Conservation (phyloP, 306 rosid genomes). For the Vigna radiata region DNA sequence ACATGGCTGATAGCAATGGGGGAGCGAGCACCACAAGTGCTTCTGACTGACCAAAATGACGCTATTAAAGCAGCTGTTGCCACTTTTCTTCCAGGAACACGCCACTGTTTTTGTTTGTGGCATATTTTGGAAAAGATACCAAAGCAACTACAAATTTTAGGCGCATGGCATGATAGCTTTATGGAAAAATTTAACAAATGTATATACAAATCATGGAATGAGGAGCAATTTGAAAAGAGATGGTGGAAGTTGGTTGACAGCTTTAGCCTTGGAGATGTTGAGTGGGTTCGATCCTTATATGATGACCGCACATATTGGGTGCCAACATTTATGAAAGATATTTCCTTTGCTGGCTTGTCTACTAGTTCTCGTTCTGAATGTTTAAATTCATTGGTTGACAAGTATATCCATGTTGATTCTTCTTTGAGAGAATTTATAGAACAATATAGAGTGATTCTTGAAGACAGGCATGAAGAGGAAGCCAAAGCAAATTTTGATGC, state of each 20-base stretch:
- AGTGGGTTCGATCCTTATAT: conserved; percentile 59
- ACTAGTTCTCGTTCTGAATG: conserved; percentile 55
- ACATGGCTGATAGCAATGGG: conserved; percentile 70
- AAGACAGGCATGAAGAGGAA: conserved; percentile 70
- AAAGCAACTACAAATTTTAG: conserved; percentile 59
- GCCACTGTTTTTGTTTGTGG: conserved; percentile 70
- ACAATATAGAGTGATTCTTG: conserved; percentile 57
- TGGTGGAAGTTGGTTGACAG: conserved; percentile 66
- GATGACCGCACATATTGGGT: conserved; percentile 62
- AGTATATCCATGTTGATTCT: conserved; percentile 56
- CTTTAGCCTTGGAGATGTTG: conserved; percentile 59
- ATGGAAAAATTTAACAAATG: conserved; percentile 58
- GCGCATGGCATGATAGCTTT: conserved; percentile 55
- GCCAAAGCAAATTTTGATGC: conserved; percentile 75
- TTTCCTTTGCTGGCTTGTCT: conserved; percentile 62
- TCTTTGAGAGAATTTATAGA: conserved; percentile 60
- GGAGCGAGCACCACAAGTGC: conserved; percentile 59
- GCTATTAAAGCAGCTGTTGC: conserved; percentile 65
- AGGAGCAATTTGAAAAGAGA: conserved; percentile 62
- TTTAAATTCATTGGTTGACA: conserved; percentile 56
- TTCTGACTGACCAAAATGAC: conserved; percentile 65
- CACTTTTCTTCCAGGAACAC: conserved; percentile 60
- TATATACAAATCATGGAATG: conserved; percentile 62
- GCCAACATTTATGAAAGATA: conserved; percentile 57
- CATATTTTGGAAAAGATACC: conserved; percentile 68